A percentile compares a stretch with the other conserved stretches of the same genome.
Conservation (phyloP, 2,329 filamentous ascomycete species). For the Aspergillus tubingensis region DNA sequence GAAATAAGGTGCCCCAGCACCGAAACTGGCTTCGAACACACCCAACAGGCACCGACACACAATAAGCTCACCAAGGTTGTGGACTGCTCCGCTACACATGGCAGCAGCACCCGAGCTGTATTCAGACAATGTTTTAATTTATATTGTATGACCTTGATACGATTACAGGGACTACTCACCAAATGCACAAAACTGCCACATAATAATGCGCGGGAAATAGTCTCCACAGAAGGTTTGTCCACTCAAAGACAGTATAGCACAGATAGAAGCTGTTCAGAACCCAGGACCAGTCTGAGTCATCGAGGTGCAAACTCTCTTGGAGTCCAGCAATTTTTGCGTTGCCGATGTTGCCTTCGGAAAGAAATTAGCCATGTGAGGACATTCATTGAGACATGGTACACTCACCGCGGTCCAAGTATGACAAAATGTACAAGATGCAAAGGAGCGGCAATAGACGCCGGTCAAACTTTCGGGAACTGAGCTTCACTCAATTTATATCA, state of each 20-base stretch:
- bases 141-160: not conserved
- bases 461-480: constrained; percentile 19
- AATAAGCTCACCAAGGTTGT: constrained; percentile 23
- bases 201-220: constrained; percentile 28
- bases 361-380: not conserved
- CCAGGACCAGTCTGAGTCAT: constrained; percentile 27
- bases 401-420: constrained; percentile 27
- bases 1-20: constrained; percentile 31
- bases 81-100: constrained; percentile 28
- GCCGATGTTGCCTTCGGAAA: constrained; percentile 22
- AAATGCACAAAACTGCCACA: constrained; percentile 24
- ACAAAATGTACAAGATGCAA: constrained; percentile 27
- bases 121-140: not conserved
- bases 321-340: constrained; percentile 30
- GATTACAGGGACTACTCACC: constrained; percentile 13
- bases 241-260: constrained; percentile 29
- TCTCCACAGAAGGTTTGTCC: constrained; percentile 29
- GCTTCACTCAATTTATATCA: not conserved
- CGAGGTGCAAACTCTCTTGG: constrained; percentile 21
- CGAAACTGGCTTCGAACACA: constrained; percentile 27
- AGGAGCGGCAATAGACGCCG: constrained; percentile 25
- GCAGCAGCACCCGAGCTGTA: constrained; percentile 28
- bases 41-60: constrained; percentile 25
- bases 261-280: constrained; percentile 30
- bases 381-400: not conserved